Conservation (phyloP, 1,284 basidiomycete species). For the Cryptococcus depauperatus region DNA sequence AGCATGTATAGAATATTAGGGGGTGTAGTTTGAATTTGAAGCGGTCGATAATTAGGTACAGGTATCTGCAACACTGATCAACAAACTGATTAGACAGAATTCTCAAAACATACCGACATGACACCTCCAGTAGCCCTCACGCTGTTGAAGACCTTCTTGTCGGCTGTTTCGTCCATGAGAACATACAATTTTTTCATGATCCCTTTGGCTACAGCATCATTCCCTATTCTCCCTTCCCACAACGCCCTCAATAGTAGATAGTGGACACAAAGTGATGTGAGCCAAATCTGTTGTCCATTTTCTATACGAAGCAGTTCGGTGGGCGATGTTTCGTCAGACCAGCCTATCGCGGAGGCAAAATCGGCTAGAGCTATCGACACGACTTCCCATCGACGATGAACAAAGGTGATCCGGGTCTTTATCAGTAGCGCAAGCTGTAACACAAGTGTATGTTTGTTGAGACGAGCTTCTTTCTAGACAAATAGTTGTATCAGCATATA, state of each 20-base stretch:
- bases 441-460: conserved; percentile 16
- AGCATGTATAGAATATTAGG: conserved; percentile 29
- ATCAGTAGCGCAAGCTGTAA: conserved; percentile 22
- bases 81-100: background rate
- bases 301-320: background rate
- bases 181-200: conserved; percentile 22
- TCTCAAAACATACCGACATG: conserved; percentile 11
- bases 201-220: conserved; percentile 17
- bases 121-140: conserved; percentile 23
- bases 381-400: conserved; percentile 30
- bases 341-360: conserved; percentile 9
- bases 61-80: conserved; percentile 1
- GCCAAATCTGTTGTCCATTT: conserved; percentile 4
- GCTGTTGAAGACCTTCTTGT: conserved; percentile 13
- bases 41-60: conserved; percentile 7
- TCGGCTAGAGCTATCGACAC: conserved; percentile 16
- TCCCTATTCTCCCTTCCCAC: conserved; percentile 29
- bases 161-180: conserved; percentile 26
- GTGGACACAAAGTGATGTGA: conserved; percentile 16
- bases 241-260: conserved; percentile 23
- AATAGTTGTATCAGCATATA: conserved; percentile 4
- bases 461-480: conserved; percentile 16
- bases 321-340: background rate
- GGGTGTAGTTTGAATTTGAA: conserved; percentile 31
- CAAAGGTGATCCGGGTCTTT: conserved; percentile 21